Evolutionary conservation across 1,284 basidiomycete species (phyloP).

Genomic region (Ustilago nuda): DNA sequence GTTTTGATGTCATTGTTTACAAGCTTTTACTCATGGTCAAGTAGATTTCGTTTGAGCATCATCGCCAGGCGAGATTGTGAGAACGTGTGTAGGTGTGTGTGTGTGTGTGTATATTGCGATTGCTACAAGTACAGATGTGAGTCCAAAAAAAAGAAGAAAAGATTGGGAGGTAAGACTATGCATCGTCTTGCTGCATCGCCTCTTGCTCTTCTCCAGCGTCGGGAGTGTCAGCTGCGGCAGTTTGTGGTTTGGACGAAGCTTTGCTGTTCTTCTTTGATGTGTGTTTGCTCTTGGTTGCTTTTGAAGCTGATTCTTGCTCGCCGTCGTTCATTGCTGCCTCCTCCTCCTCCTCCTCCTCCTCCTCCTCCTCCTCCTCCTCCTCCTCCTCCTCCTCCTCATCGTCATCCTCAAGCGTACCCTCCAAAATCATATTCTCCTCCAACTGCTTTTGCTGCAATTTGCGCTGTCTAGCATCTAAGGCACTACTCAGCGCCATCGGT

Average conservation of each 20-base stretch:
- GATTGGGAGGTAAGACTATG: neutral
- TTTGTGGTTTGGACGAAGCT: conserved; percentile 7
- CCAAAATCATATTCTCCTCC: conserved; percentile 44
- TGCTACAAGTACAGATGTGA: conserved; percentile 10
- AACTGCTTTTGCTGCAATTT: conserved; percentile 37
- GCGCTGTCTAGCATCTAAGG: conserved; percentile 46
- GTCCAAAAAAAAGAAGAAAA: neutral
- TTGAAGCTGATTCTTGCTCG: conserved; percentile 10
- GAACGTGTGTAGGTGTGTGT: neutral
- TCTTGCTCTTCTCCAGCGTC: conserved; percentile 2
- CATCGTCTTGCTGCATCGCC: conserved; percentile 35
- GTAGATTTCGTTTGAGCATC: conserved; percentile 3
- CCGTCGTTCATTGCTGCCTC: conserved; percentile 9
- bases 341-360: conserved; percentile 11
- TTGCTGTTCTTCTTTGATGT: conserved; percentile 28
- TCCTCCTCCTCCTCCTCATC: conserved; percentile 28
- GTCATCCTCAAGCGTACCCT: conserved; percentile 39
- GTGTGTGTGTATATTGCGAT: neutral
- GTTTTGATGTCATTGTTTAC: neutral
- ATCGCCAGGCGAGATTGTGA: neutral
- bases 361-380: conserved; percentile 32
- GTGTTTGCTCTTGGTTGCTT: conserved; percentile 20
- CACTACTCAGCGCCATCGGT: conserved; percentile 46
- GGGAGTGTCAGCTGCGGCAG: neutral
- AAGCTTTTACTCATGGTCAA: neutral